Evolutionary conservation across 345 rosid species (phyloP), one percentile per base, ranked within the genome.

Genomic region (Dimocarpus longan): DNA sequence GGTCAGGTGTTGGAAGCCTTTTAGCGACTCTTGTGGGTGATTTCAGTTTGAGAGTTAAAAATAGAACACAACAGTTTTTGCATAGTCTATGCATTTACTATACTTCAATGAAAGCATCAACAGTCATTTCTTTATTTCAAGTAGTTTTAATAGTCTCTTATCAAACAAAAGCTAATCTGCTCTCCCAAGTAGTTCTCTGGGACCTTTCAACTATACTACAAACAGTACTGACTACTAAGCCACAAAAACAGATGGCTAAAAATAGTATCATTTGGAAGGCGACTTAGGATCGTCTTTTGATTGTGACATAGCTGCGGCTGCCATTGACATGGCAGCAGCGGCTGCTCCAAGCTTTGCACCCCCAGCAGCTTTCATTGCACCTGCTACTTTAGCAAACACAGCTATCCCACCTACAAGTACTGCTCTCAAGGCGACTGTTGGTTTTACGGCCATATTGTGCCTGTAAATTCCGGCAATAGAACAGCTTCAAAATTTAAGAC

Each of bases 301-400:
- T 57, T 91, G 90, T 3, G 89, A 28, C 77, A 93, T 76, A 10
- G 98, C 94, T 0, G 97, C 97, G 0, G 89, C 76, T 42, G 98
- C 98, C 43, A 85, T 87, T 0, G 95, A 86, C 90, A 95, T 86
- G 57, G 98, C 97, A 22, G 94, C 86, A 1, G 97, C 94, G 0
- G 98, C 98, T 18, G 93, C 98, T 68, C 98, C 97, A 4, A 95
- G 86, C 90, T 95, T 95, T 9, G 70, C 97, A 68, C 97, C 93
- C 37, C 98, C 94, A 13, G 94, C 98, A 3, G 97, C 97, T 80
- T 95, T 95, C 98, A 95, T 88, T 19, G 72, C 94, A 48, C 88
- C 93, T 9, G 94, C 95, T 54, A 92, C 83, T 85, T 95, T 91
- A 0, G 98, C 95, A 77, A 90, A 90, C 75, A 85, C 86, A 2